Conservation (phyloP, 2,329 filamentous ascomycete genomes). For the Fusarium protoensiforme region DNA sequence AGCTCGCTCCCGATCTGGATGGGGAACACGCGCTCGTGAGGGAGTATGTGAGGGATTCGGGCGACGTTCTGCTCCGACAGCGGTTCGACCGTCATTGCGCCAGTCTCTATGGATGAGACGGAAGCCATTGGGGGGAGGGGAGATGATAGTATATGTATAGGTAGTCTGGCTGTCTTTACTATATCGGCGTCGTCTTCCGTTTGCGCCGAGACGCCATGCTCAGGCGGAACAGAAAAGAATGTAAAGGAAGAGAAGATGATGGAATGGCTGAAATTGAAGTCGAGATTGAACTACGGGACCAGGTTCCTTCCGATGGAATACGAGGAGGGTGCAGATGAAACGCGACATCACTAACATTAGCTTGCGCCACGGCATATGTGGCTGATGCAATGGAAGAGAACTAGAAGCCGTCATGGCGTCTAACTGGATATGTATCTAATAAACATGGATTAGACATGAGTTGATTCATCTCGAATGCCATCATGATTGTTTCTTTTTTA, state of each 20-base stretch:
- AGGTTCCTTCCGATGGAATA: not conserved
- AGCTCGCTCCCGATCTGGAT: conserved; percentile 79
- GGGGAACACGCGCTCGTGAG: conserved; percentile 78
- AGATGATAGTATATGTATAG: not conserved
- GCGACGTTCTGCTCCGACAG: conserved; percentile 50
- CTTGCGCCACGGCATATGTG: conserved; percentile 32
- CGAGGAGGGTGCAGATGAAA: conserved; percentile 14
- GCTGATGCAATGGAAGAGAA: conserved; percentile 10
- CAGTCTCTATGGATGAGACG: conserved; percentile 41
- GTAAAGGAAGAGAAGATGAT: not conserved
- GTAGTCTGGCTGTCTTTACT: not conserved
- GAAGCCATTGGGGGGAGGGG: conserved; percentile 40
- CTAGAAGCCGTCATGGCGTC: not conserved
- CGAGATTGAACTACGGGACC: conserved; percentile 2
- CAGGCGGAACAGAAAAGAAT: conserved; percentile 9
- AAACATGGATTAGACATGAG: not conserved
- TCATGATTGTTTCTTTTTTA: not conserved
- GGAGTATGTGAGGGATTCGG: conserved; percentile 68
- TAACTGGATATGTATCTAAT: not conserved
- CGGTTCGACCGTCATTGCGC: conserved; percentile 37
- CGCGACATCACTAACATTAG: conserved; percentile 13
- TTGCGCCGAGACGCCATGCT: conserved; percentile 28
- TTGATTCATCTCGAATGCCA: not conserved
- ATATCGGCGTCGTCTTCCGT: conserved; percentile 9
- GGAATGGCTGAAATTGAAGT: not conserved